Evolutionary conservation across 1,284 basidiomycete species (phyloP), one percentile per base, ranked within the genome.

Genomic region (Porogramme epimiltina): DNA sequence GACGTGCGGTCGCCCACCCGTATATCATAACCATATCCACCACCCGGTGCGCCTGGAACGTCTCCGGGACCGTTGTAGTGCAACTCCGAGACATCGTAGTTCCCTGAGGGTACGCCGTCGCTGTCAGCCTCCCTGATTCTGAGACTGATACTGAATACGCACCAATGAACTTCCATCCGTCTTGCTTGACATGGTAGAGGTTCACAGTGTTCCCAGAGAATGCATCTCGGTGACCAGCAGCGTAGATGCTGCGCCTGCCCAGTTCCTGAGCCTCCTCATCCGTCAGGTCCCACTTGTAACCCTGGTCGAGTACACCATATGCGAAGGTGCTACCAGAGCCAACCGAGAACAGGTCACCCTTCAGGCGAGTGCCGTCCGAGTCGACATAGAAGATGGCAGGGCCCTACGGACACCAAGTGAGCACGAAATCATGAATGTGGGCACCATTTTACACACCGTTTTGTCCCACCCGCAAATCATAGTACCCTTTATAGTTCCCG

Each of bases 381-480:
- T 99, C 97, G 51, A 99, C 97, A 70, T 99, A 99, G 76, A 95
- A 99, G 33, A 99, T 80, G 13, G 93, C 86, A n/a, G 96, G 96
- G 0, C 97, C 96, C 84, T 91, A 64, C 22, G 39, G 34, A 4
- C 34, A n/a, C 9, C n/a, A 6, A n/a, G n/a, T 20, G 8, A 34
- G 16, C 6, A 16, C 18, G 15, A 34, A 15, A 3, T 34, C 5
- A 13, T 8, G 11, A 4, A 13, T 19, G 18, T n/a, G 13, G 2
- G 4, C 11, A 3, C 2, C 4, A n/a, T 16, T 6, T 11, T 9
- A 73, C 87, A 62, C 59, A 91, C 91, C 10, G 96, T 98, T 80
- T 98, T 99, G 76, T 99, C 97, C 95, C 96, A 99, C 24, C 97
- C 97, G 65, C 95, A 98, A 60, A 99, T 97, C 97, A 99, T 99